Base-by-base conservation (phyloP, 1,139 yeast species). In the Suhomyces taliae region DNA sequence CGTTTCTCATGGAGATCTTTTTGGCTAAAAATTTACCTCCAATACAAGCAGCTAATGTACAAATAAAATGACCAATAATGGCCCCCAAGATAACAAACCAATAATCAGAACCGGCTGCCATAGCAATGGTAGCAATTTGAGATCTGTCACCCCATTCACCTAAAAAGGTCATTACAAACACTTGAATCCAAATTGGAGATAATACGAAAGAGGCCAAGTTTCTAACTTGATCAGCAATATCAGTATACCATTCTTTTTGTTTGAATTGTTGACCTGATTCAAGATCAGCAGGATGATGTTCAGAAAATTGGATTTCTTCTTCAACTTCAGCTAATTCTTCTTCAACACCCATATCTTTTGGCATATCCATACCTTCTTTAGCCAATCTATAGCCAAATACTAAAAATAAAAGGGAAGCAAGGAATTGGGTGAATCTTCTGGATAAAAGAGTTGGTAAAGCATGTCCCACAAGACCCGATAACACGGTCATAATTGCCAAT, bases 101-200 rank as follows among this genome's bases (percentile, higher is more conserved):
- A 70, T 90, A 93, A 65, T 90, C 89, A 35, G 90, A 85, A 36
- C 97, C 97, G 1, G 99, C 97, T 41, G 98, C 98, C 95, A 93
- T 87, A 44, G 99, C 99, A 60, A 93, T 90, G 37, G 97, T 95
- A 35, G 98, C 97, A 46, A 93, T 90, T 70, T 93, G 99, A 11
- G 97, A 90, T 61, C 99, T 83, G 67, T 93, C 99, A 43, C 99
- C 99, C 96, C 98, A 90, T 72, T 93, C 99, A 49, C 97, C 99
- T 47, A 93, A 74, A 65, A 95, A 95, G 2, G 97, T 90, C 98
- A 95, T 91, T 45, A 85, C 83, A 64, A 93, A 93, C 6, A 93
- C 95, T 70, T 93, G 97, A 56, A 91, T 87, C 91, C 96, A 93
- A 12, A 85, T 72, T 2, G 99, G 99, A 6, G 96, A 87, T 45